Evolutionary conservation across 371 early-diverging fungal species (phyloP).

Genomic region (Mucor mucedo): DNA sequence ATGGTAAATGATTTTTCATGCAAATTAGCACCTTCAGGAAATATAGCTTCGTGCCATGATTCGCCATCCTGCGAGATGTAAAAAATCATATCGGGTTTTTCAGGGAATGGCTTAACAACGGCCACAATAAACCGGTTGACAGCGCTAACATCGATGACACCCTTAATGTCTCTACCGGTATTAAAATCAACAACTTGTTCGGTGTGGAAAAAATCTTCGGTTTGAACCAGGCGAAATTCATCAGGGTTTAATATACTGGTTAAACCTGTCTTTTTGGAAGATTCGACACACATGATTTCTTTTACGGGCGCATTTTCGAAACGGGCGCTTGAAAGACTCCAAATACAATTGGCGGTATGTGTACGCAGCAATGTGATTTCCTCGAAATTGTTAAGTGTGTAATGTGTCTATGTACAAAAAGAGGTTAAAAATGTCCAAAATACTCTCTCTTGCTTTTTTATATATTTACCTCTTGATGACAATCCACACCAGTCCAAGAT

Average conservation of each 20-base stretch:
- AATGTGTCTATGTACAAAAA: constrained; percentile 54
- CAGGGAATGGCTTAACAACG: constrained; percentile 59
- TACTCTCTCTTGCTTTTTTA: no score
- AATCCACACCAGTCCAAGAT: constrained; percentile 51
- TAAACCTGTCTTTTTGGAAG: constrained; percentile 39
- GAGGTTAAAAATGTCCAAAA: not conserved
- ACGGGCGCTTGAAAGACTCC: constrained; percentile 61
- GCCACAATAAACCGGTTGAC: constrained; percentile 72
- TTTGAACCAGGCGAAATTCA: constrained; percentile 61
- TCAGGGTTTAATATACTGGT: constrained; percentile 49
- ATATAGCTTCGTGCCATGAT: constrained; percentile 66
- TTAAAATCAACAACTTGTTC: constrained; percentile 54
- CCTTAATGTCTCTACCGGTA: constrained; percentile 50
- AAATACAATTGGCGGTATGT: constrained; percentile 68
- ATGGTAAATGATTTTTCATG: constrained; percentile 74
- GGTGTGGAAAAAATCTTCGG: constrained; percentile 68
- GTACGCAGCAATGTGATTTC: constrained; percentile 54
- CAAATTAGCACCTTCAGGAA: constrained; percentile 57
- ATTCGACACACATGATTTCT: constrained; percentile 73
- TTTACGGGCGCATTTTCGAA: constrained; percentile 61
- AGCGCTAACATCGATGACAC: constrained; percentile 69
- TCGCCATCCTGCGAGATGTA: constrained; percentile 65
- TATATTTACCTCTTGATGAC: constrained; percentile 56
- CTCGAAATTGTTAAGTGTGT: constrained; percentile 71
- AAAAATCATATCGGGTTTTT: constrained; percentile 56